A percentile compares a stretch with the other conserved stretches of the same genome.
phyloP scores from a whole-genome alignment of 140 eudicot genomes.

The Bidens hawaiensis region DNA sequence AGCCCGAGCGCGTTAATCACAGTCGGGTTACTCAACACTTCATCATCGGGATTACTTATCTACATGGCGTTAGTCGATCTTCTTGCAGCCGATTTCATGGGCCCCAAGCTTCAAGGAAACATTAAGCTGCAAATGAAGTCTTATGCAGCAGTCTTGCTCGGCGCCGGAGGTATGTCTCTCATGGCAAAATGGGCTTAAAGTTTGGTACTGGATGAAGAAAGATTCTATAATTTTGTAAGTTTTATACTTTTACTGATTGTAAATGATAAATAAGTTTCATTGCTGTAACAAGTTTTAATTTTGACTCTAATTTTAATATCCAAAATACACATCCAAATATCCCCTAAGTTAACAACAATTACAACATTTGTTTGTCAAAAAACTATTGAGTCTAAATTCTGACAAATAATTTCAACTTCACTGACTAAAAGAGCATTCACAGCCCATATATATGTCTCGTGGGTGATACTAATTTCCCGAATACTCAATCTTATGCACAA shows the following conservation, averaged over 20 bases:
- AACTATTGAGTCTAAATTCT: neutral
- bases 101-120: constrained; percentile 45
- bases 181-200: constrained; percentile 71
- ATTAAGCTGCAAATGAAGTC: constrained; percentile 54
- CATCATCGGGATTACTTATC: constrained; percentile 53
- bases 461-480: too few relatives aligned
- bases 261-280: constrained; percentile 10
- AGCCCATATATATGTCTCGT: neutral
- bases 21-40: constrained; percentile 55
- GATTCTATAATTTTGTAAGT: too few relatives aligned
- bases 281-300: neutral
- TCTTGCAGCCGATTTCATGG: constrained; percentile 64
- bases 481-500: constrained; percentile 13
- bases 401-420: neutral
- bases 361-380: neutral
- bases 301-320: neutral
- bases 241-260: neutral
- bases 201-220: neutral
- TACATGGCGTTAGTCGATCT: constrained; percentile 68
- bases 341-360: neutral
- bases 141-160: constrained; percentile 48
- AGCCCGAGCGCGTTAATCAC: constrained; percentile 56
- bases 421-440: neutral
- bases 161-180: constrained; percentile 67
- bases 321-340: neutral